Conservation (phyloP, 208 protist species). For the Wallacemonas rigidus region DNA sequence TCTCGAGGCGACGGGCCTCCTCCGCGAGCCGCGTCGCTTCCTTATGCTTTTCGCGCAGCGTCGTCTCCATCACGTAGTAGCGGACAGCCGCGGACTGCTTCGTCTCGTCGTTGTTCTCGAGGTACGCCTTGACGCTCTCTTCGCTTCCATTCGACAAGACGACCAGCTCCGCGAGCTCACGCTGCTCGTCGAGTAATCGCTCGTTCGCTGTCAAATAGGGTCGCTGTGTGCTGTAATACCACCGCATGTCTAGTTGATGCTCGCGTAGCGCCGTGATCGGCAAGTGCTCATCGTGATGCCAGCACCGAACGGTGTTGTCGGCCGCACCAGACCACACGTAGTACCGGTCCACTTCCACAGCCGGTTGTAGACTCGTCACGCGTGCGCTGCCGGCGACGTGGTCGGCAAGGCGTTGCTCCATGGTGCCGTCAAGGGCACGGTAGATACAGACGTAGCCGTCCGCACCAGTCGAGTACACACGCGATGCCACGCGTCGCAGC, state of each 20-base stretch:
- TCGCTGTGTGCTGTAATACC: slow-evolving; percentile 75
- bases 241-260: slow-evolving; percentile 80
- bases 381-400: slow-evolving; percentile 34
- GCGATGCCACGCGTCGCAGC: slow-evolving; percentile 50
- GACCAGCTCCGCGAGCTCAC: slow-evolving; percentile 61
- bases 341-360: slow-evolving; percentile 71
- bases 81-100: slow-evolving; percentile 38
- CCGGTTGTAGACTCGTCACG: slow-evolving; percentile 50
- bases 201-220: slow-evolving; percentile 67
- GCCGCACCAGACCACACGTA: slow-evolving; percentile 70
- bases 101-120: slow-evolving; percentile 30
- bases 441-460: slow-evolving; percentile 62
- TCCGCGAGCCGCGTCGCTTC: slow-evolving; percentile 30
- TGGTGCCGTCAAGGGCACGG: slow-evolving; percentile 52
- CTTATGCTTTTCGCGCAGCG: slow-evolving; percentile 40
- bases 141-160: slow-evolving; percentile 64
- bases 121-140: slow-evolving; percentile 36
- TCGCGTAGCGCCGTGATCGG: slow-evolving; percentile 61
- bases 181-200: slow-evolving; percentile 62
- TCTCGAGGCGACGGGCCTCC: slow-evolving; percentile 39
- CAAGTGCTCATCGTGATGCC: slow-evolving; percentile 87
- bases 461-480: slow-evolving; percentile 56
- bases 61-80: slow-evolving; percentile 42
- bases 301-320: slow-evolving; percentile 77
- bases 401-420: slow-evolving; percentile 47